Evolutionary conservation across 129 eudicot genomes (phyloP).

Genomic region (Flaveria trinervia): DNA sequence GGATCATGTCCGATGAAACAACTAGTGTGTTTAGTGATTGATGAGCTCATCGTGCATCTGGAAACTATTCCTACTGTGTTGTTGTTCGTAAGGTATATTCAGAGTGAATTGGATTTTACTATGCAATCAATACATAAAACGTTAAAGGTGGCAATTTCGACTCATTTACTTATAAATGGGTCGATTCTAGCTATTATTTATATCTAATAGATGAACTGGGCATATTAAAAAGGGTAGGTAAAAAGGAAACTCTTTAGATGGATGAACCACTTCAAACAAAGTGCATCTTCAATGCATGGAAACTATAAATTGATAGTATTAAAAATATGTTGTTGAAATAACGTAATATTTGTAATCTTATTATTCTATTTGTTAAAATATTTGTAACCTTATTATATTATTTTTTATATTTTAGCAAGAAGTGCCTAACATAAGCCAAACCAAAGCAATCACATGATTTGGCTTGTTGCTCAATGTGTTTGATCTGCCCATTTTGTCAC

Average conservation of each 20-base stretch:
- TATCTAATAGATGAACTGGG: not conserved
- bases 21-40: slow-evolving; percentile 89
- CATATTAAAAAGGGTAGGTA: not conserved
- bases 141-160: not conserved
- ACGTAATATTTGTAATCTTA: no score
- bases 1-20: slow-evolving; percentile 73
- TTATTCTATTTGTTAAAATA: no score
- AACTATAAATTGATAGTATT: no score
- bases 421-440: no score
- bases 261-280: no score
- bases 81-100: slow-evolving; percentile 78
- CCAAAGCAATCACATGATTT: no score
- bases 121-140: not conserved
- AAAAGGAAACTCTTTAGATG: no score
- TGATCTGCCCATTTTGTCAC: not conserved
- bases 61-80: slow-evolving; percentile 82
- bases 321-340: no score
- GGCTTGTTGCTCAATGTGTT: not conserved
- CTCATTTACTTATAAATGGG: slow-evolving; percentile 3
- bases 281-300: no score
- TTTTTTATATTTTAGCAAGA: no score
- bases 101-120: not conserved
- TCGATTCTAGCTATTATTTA: not conserved
- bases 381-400: no score
- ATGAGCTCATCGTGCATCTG: slow-evolving; percentile 96